Conservation (phyloP, 2,329 filamentous ascomycete species). For the Cylindrodendrum hubeiense region DNA sequence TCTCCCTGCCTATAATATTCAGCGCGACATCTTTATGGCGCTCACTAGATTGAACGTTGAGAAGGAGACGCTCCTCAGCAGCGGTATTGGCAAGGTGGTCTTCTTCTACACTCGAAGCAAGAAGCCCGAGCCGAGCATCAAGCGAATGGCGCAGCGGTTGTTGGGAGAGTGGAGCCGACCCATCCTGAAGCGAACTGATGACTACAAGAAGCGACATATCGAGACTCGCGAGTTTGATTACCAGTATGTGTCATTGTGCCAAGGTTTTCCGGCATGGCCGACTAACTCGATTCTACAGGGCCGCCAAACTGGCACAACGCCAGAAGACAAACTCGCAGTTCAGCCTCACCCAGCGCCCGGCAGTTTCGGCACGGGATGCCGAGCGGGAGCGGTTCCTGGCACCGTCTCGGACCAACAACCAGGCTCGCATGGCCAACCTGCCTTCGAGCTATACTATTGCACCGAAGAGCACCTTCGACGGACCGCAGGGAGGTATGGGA, state of each 20-base stretch:
- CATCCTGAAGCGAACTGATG: slow-evolving; percentile 92
- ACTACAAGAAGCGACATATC: slow-evolving; percentile 87
- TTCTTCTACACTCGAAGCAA: slow-evolving; percentile 98
- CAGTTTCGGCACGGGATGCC: slow-evolving; percentile 58
- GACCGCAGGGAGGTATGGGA: slow-evolving; percentile 61
- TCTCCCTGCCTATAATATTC: slow-evolving; percentile 95
- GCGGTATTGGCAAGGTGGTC: slow-evolving; percentile 95
- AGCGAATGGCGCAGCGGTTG: slow-evolving; percentile 92
- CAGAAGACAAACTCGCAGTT: slow-evolving; percentile 62
- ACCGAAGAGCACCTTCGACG: slow-evolving; percentile 72
- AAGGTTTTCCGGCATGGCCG: background rate
- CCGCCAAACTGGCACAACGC: slow-evolving; percentile 65
- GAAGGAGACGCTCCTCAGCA: slow-evolving; percentile 90
- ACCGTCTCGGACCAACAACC: slow-evolving; percentile 66
- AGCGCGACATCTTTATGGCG: slow-evolving; percentile 90
- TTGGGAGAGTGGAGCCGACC: slow-evolving; percentile 95
- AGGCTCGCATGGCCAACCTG: slow-evolving; percentile 66
- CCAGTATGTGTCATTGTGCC: slow-evolving; percentile 59
- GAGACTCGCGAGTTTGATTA: slow-evolving; percentile 74
- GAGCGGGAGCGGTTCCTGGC: slow-evolving; percentile 71
- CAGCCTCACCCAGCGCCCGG: slow-evolving; percentile 63
- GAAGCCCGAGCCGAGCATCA: slow-evolving; percentile 88
- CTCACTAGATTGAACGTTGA: slow-evolving; percentile 86
- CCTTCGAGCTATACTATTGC: slow-evolving; percentile 71
- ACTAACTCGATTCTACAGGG: slow-evolving; percentile 52